These are phyloP conservation scores for Pittosporum tobira DNA, from an alignment of 129 eudicot species.

Conservation along the genomic window DNA sequence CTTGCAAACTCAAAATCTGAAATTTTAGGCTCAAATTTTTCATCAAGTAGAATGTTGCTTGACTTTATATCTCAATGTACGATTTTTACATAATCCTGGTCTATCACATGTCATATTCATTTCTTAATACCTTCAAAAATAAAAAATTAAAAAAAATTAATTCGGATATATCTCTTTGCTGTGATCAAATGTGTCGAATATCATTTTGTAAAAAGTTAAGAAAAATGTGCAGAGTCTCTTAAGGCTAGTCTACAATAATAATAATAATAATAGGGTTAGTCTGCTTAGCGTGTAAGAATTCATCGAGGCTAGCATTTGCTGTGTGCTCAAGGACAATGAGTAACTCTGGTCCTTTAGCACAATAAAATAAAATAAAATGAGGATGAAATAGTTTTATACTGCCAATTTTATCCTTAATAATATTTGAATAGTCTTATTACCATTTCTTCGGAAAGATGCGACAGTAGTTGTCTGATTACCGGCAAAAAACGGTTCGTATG, in stretches of 20 bases:
- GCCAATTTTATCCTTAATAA: too few species aligned
- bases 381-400: too few species aligned
- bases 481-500: slow-evolving; percentile 35
- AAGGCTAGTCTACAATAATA: too few species aligned
- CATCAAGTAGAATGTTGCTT: slow-evolving; percentile 55
- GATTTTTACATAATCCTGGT: slow-evolving; percentile 46
- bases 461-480: slow-evolving; percentile 33
- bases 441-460: slow-evolving; percentile 33
- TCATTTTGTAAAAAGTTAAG: too few species aligned
- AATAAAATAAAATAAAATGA: slow-evolving; percentile 5
- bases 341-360: slow-evolving; percentile 45
- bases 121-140: neutral
- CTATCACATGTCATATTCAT: slow-evolving; percentile 31
- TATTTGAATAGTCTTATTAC: too few species aligned
- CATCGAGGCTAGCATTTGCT: slow-evolving; percentile 69
- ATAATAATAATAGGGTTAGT: neutral
- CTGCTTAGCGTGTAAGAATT: slow-evolving; percentile 44
- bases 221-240: too few species aligned
- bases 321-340: slow-evolving; percentile 58
- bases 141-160: too few species aligned
- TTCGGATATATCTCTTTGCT: neutral
- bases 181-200: too few species aligned
- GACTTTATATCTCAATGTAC: slow-evolving; percentile 71
- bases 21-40: slow-evolving; percentile 51
- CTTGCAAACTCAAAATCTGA: slow-evolving; percentile 77